A percentile compares a stretch with the other conserved stretches of the same genome.
Evolutionary conservation across 177 flowering plant genomes (phyloP).

Genomic region (Tripterygium wilfordii): DNA sequence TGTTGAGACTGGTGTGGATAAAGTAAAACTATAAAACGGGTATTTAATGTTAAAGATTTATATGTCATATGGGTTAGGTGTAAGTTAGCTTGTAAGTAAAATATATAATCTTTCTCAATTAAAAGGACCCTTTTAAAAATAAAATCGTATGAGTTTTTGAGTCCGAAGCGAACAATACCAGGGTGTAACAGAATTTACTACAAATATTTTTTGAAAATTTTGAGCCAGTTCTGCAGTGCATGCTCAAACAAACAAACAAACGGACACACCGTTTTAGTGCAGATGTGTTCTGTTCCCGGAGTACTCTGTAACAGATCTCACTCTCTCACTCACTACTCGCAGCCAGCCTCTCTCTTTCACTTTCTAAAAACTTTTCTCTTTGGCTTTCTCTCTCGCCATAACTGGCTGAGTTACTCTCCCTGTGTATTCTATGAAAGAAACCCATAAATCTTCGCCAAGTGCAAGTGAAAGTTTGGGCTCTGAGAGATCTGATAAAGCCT

Average conservation of each 20-base stretch:
- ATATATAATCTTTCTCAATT: too few species aligned
- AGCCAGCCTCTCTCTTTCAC: constrained; percentile 1
- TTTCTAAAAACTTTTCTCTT: constrained; percentile 1
- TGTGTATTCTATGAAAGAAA: too few species aligned
- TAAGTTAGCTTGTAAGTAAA: too few species aligned
- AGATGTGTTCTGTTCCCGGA: neutral
- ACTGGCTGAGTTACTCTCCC: neutral
- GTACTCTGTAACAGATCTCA: constrained; percentile 22
- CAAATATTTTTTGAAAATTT: too few species aligned
- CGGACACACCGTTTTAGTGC: constrained; percentile 26
- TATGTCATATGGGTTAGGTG: too few species aligned
- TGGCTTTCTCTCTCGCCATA: constrained; percentile 8
- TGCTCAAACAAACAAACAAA: constrained; percentile 18
- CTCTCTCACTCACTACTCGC: neutral
- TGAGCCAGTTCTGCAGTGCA: constrained; percentile 15
- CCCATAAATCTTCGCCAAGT: constrained; percentile 29
- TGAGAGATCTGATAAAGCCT: constrained; percentile 11
- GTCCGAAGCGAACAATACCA: too few species aligned
- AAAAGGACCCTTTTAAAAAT: constrained; percentile 3
- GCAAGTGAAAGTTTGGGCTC: constrained; percentile 32
- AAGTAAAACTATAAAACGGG: constrained; percentile 1
- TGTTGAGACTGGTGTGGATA: too few species aligned
- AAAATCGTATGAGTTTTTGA: too few species aligned
- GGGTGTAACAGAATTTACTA: too few species aligned
- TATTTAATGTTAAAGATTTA: too few species aligned